These are phyloP conservation scores for Zangia roseola DNA, from an alignment of 768 basidiomycete genomes.

Conservation along the genomic window DNA sequence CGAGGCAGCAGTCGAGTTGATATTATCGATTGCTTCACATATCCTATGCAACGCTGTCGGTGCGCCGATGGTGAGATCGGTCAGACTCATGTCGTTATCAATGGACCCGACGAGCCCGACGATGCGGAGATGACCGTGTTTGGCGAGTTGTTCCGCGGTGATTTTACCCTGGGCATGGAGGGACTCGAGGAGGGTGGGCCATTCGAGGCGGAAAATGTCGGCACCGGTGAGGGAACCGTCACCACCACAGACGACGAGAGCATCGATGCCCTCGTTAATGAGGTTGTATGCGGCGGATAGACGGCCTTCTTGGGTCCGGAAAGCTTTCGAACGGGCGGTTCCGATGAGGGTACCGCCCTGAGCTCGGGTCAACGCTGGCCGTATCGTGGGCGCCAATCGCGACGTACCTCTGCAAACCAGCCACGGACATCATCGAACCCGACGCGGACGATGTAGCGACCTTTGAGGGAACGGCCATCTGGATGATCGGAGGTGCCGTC, in stretches of 20 bases:
- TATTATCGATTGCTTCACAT: conserved; percentile 97
- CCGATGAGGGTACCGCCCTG: conserved; percentile 95
- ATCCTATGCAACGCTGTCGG: conserved; percentile 94
- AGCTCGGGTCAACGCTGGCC: background rate
- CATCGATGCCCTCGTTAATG: conserved; percentile 96
- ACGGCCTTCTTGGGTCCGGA: conserved; percentile 87
- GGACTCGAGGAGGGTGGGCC: conserved; percentile 79
- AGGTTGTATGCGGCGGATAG: conserved; percentile 87
- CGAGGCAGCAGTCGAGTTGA: conserved; percentile 93
- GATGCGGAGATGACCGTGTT: conserved; percentile 84
- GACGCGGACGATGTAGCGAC: conserved; percentile 89
- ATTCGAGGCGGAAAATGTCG: conserved; percentile 90
- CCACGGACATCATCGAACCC: conserved; percentile 98
- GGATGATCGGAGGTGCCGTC: conserved; percentile 80
- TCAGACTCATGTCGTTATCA: conserved; percentile 99
- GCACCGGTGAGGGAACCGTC: conserved; percentile 97
- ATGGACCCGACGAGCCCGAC: conserved; percentile 99
- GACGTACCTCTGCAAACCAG: conserved; percentile 85
- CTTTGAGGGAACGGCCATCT: conserved; percentile 74
- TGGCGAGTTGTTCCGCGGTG: conserved; percentile 64
- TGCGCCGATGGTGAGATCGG: conserved; percentile 95
- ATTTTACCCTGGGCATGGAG: conserved; percentile 75
- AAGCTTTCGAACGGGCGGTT: conserved; percentile 82
- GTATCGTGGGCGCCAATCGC: background rate
- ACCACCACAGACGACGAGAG: conserved; percentile 94